phyloP scores from a whole-genome alignment of 1,284 basidiomycete species.

The Thecaphora thlaspeos region DNA sequence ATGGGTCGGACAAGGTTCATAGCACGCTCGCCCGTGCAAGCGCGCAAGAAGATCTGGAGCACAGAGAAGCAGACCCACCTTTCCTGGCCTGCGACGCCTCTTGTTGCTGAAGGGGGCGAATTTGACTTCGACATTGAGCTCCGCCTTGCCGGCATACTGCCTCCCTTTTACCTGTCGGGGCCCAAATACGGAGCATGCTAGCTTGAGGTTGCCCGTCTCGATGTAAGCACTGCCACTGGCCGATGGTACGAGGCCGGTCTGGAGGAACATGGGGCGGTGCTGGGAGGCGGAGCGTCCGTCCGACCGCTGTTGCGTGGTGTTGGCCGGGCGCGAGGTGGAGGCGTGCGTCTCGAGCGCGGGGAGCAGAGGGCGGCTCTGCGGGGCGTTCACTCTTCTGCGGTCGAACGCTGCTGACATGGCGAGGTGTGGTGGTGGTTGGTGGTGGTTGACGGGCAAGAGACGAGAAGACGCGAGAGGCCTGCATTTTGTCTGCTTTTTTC shows the following conservation, averaged over 20 bases:
- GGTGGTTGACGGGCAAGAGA: no score
- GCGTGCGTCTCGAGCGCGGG: constrained; percentile 4
- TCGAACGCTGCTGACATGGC: no score
- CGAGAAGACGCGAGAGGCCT: no score
- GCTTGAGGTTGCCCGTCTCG: constrained; percentile 82
- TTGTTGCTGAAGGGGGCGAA: constrained; percentile 88
- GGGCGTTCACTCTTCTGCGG: background rate
- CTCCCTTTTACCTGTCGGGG: constrained; percentile 77
- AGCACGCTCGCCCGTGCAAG: no score
- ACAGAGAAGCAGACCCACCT: constrained; percentile 63
- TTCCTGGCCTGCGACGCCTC: constrained; percentile 75
- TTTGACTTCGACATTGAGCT: constrained; percentile 91
- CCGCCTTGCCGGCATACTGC: constrained; percentile 79
- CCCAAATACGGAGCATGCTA: constrained; percentile 95
- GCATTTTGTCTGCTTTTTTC: no score
- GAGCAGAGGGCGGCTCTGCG: constrained; percentile 11
- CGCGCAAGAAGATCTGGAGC: background rate
- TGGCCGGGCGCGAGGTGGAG: background rate
- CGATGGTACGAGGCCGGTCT: constrained; percentile 83
- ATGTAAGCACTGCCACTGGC: constrained; percentile 95
- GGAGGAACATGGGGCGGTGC: constrained; percentile 64
- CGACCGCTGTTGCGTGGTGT: constrained; percentile 11
- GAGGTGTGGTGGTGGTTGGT: no score
- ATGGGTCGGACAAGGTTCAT: no score
- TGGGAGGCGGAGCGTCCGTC: constrained; percentile 18